Evolutionary conservation across 208 protist species (phyloP), one percentile per base, ranked within the genome.

Genomic region (Leishmania turanica): DNA sequence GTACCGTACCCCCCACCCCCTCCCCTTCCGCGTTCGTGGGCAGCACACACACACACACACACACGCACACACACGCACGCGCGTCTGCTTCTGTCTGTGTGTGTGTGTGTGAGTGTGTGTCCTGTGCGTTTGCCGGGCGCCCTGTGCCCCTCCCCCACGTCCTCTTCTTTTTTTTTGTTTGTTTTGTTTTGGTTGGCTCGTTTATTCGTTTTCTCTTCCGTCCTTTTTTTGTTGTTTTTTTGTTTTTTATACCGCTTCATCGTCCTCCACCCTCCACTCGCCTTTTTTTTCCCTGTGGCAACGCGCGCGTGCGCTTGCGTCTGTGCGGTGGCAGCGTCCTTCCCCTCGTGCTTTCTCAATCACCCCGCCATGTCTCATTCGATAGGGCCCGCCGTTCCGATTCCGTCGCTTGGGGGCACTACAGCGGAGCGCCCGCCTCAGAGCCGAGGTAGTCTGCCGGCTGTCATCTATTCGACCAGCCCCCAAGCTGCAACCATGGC

Each of bases 321-420:
- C 40, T 76, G 71, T 60, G 71, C 60, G 47, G n/a, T 31, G 17
- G 37, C 24, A 9, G 53, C 72, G 5, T 76, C 6, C 31, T 42
- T 34, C 71, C 31, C 31, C 2, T 60, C 24, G 34, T 11, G 19
- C 42, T 27, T 53, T 51, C 45, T 51, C 47, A 51, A 13, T 19
- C 27, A 7, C 27, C 51, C 72, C 53, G 15, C 34, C 17, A 76
- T 76, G 72, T 76, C 72, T 13, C 47, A 62, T 76, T 19, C 72
- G 62, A 17, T 7, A 21, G 24, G 27, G 42, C 45, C 69, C 24
- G 15, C 27, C 9, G 27, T 21, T 31, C n/a, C 24, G 69, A 73
- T 21, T 45, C 72, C 72, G 5, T 34, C 72, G 31, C n/a, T 45
- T 17, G 53, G 24, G 31, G 72, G 51, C 72, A 31, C 45, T 62